Conservation (phyloP, 306 rosid genomes). For the Cucurbita ficifolia region DNA sequence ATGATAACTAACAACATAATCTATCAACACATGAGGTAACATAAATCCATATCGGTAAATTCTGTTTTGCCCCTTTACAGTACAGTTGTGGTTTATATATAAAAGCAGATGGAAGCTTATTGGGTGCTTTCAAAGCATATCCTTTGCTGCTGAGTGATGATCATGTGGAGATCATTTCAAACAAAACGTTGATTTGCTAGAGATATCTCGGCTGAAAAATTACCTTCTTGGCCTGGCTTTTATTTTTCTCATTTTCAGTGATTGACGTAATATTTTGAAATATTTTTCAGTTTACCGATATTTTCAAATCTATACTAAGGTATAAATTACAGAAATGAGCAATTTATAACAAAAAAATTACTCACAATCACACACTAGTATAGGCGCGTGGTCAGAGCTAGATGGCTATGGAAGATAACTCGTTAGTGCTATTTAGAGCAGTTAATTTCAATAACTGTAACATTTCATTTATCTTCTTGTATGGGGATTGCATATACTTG, state of each 20-base stretch:
- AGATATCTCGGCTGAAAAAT: neutral
- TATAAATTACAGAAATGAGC: neutral
- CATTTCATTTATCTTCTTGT: neutral
- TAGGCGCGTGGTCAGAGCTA: too few relatives aligned
- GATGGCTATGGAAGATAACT: neutral
- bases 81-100: neutral
- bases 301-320: neutral
- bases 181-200: neutral
- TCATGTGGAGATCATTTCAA: neutral
- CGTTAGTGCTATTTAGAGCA: neutral
- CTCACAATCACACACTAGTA: too few relatives aligned
- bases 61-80: neutral
- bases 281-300: neutral
- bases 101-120: neutral
- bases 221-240: neutral
- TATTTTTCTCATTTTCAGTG: neutral
- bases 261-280: neutral
- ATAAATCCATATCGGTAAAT: neutral
- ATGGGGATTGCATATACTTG: neutral
- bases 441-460: neutral
- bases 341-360: neutral
- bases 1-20: neutral
- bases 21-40: neutral
- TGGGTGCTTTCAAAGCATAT: neutral
- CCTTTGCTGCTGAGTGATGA: neutral